A percentile compares a stretch with the other conserved stretches of the same genome.
Conservation (phyloP, 768 basidiomycete genomes). For the Dentipellis fragilis region DNA sequence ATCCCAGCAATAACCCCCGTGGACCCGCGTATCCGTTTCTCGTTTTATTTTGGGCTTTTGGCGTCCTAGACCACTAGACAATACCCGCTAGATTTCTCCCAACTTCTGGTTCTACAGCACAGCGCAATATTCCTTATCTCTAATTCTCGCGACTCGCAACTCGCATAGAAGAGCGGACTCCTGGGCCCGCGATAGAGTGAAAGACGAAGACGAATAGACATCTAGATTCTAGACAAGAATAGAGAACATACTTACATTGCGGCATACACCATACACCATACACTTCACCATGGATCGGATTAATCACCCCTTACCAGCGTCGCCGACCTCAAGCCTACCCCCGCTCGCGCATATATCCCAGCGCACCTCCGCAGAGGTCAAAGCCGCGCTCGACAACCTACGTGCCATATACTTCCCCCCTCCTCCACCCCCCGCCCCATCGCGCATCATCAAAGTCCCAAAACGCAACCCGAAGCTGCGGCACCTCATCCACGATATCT, state of each 20-base stretch:
- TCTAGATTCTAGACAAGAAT: not conserved
- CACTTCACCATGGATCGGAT: conserved; percentile 1
- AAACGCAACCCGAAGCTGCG: conserved; percentile 9
- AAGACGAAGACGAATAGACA: too few relatives aligned
- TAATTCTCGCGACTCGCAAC: too few relatives aligned
- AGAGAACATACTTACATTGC: not conserved
- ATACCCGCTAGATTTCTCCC: conserved; percentile 18
- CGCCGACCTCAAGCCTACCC: conserved; percentile 35
- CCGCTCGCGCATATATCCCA: conserved; percentile 34
- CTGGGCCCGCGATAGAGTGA: too few relatives aligned
- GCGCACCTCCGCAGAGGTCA: conserved; percentile 27
- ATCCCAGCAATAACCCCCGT: not conserved
- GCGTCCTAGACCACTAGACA: conserved; percentile 18
- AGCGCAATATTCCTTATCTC: conserved; percentile 3
- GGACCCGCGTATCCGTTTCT: not conserved
- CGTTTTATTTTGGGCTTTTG: conserved; percentile 18
- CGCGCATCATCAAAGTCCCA: conserved; percentile 11
- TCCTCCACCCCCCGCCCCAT: conserved; percentile 17
- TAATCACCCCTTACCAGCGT: not conserved
- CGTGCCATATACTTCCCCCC: conserved; percentile 42
- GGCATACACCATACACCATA: conserved; percentile 6
- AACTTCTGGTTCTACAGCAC: not conserved
- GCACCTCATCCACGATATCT: conserved; percentile 27
- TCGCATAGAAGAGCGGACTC: too few relatives aligned
- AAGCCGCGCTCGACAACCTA: conserved; percentile 33